Conservation (phyloP, 805 yeast genomes). For the Candida succiphila region DNA sequence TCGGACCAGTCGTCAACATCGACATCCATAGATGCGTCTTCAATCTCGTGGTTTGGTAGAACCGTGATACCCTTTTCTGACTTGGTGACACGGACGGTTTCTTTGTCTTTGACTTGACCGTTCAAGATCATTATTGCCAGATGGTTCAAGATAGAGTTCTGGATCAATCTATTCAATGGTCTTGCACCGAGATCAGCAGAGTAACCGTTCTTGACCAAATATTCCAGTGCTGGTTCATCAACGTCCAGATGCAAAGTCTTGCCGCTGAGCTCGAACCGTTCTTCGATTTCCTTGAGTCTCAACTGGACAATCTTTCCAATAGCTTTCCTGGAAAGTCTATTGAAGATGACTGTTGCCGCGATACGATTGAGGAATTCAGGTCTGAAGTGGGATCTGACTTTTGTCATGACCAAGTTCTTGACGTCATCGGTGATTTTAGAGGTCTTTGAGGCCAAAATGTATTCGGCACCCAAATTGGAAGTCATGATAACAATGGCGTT, state of each 20-base stretch:
- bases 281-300: constrained; percentile 75
- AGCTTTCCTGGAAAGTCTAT: constrained; percentile 84
- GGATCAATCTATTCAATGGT: constrained; percentile 89
- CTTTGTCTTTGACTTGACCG: constrained; percentile 85
- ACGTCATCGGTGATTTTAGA: constrained; percentile 60
- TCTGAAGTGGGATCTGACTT: constrained; percentile 84
- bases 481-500: constrained; percentile 94
- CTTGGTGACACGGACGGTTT: constrained; percentile 55
- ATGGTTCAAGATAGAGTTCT: constrained; percentile 75
- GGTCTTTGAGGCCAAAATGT: constrained; percentile 52
- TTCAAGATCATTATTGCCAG: constrained; percentile 82
- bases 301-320: constrained; percentile 86
- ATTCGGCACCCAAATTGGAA: constrained; percentile 93
- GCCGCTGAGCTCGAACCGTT: constrained; percentile 77
- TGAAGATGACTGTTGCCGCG: constrained; percentile 86
- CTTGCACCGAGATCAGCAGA: constrained; percentile 94
- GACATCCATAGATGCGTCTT: constrained; percentile 39
- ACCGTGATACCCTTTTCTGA: constrained; percentile 64
- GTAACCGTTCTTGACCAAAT: constrained; percentile 78
- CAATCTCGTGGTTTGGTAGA: constrained; percentile 72
- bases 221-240: constrained; percentile 70
- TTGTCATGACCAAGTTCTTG: constrained; percentile 68
- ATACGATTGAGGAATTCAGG: constrained; percentile 97
- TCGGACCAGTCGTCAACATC: constrained; percentile 46
- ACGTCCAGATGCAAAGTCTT: constrained; percentile 65